Base-by-base conservation (phyloP, 331 rosid species). In the Rhamnella rubrinervis region DNA sequence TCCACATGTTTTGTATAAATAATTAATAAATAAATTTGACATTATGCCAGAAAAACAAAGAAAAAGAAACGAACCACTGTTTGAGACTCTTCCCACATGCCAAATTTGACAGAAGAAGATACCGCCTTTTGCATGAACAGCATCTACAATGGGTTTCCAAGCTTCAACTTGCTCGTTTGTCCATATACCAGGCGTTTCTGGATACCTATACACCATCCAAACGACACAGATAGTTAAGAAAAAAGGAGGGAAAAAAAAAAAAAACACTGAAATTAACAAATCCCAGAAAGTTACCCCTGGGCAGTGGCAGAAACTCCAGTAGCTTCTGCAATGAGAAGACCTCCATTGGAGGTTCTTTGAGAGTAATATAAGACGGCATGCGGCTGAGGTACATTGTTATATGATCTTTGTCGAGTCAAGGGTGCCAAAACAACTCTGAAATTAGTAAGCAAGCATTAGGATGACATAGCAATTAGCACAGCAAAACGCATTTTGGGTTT, bases 311-410 rank as follows among this genome's bases (percentile, higher is more conserved):
- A 44, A 64, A 86, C 72, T 17, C 84, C 92, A 7, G 92, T 86
- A 8, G 88, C 95, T 73, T 88, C 96, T 2, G 86, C 8, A 1
- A 88, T 81, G 37, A 83, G 64, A 57, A 81, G 63, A 35, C 85
- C 84, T 2, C 75, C 81, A 31, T 75, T 61, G 38, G 75, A 39
- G 51, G 83, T 9, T 71, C 86, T 78, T 37, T 82, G 86, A 19
- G 81, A 78, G 55, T 82, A 82, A 69, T 78, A 82, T 35, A 78
- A 75, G 51, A 72, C 31, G 64, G 82, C 87, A 46, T 83, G 84
- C 3, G 83, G 66, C 40, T 83, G 87, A 59, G 87, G 84, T 56
- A 79, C 77, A 51, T 76, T 69, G 53, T 19, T 35, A 40, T 64
- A 72, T 7, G 84, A 83, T 40, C 82, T 75, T 52, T 55, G 55